phyloP scores from a whole-genome alignment of 306 rosid genomes.

The Rubus idaeus region DNA sequence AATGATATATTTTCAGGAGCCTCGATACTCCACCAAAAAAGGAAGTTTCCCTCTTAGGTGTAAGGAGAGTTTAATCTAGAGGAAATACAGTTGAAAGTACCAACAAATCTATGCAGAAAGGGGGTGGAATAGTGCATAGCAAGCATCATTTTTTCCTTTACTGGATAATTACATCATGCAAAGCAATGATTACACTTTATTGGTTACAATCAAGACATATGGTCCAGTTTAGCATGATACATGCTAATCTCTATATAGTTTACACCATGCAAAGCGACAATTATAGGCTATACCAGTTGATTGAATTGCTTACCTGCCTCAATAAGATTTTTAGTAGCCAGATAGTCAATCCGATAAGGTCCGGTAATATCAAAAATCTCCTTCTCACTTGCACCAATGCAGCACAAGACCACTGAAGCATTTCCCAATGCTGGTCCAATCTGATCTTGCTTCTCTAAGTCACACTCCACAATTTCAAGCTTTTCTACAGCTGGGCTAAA shows the following conservation, averaged over 20 bases:
- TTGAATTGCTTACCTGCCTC: conserved; percentile 62
- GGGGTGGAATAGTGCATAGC: background rate
- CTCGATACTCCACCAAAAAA: no score
- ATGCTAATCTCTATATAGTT: background rate
- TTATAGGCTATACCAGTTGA: background rate
- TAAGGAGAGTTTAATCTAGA: no score
- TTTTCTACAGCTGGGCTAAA: conserved; percentile 99
- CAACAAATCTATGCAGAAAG: background rate
- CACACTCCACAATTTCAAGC: conserved; percentile 98
- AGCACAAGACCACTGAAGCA: conserved; percentile 78
- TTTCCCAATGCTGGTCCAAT: conserved; percentile 70
- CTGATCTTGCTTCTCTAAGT: conserved; percentile 70
- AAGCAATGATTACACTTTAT: background rate
- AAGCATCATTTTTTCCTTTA: background rate
- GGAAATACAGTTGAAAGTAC: background rate
- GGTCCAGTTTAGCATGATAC: background rate
- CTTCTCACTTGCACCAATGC: conserved; percentile 98
- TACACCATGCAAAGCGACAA: conserved; percentile 5
- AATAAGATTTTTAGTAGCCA: conserved; percentile 74
- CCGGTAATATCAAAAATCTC: conserved; percentile 87
- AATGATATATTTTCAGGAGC: background rate
- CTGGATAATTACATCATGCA: background rate
- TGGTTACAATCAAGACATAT: background rate
- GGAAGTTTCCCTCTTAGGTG: no score
- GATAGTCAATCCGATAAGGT: conserved; percentile 88